phyloP scores from a whole-genome alignment of 2,329 filamentous ascomycete genomes.

The Phialophora chinensis region DNA sequence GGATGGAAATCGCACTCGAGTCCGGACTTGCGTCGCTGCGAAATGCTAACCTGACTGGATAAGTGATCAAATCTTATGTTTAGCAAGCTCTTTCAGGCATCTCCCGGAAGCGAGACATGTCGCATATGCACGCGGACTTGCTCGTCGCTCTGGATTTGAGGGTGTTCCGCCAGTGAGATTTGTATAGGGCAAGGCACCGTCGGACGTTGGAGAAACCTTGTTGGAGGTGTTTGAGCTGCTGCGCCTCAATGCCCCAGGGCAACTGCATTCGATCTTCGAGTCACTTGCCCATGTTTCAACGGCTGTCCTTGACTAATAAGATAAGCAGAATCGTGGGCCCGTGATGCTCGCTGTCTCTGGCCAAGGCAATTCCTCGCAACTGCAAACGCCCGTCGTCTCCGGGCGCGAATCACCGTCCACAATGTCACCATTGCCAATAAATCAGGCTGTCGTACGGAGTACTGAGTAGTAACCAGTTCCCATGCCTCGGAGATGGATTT shows the following conservation, averaged over 20 bases:
- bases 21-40: constrained; percentile 1
- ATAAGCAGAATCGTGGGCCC: constrained; percentile 12
- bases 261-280: constrained; percentile 11
- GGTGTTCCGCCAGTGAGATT: constrained; percentile 9
- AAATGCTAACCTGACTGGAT: constrained; percentile 16
- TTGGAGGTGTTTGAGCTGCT: constrained; percentile 1
- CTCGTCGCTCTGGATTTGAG: background rate
- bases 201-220: constrained; percentile 8
- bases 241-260: constrained; percentile 9
- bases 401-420: background rate
- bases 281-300: constrained; percentile 11
- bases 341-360: background rate
- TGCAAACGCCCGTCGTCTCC: background rate
- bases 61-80: constrained; percentile 17
- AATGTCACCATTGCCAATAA: background rate
- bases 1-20: constrained; percentile 8
- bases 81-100: constrained; percentile 17
- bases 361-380: background rate
- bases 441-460: background rate
- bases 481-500: background rate
- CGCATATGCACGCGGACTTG: constrained; percentile 9
- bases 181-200: constrained; percentile 8
- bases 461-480: background rate
- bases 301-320: constrained; percentile 6
- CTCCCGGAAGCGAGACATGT: constrained; percentile 16